Conservation (phyloP, 371 early-diverging fungal species). For the Apophysomyces ossiformis region DNA sequence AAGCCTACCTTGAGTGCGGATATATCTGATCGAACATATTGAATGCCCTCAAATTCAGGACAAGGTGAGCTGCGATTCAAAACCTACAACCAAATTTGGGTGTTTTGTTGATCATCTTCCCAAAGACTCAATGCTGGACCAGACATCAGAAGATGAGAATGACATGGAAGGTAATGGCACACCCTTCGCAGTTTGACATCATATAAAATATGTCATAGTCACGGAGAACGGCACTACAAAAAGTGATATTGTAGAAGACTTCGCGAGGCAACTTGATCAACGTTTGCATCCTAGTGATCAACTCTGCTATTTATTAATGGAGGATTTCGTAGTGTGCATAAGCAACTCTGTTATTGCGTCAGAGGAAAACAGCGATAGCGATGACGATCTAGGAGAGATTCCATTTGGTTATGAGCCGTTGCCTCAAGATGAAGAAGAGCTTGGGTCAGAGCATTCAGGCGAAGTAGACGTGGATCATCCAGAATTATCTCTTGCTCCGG, state of each 20-base stretch:
- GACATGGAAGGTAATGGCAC: too few species aligned
- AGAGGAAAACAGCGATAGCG: slow-evolving; percentile 8
- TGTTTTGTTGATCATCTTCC: too few species aligned
- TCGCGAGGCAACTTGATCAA: slow-evolving; percentile 42
- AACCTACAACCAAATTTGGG: too few species aligned
- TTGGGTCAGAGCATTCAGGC: not conserved
- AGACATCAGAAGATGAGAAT: too few species aligned
- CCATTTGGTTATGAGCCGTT: slow-evolving; percentile 34
- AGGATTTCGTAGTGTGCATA: slow-evolving; percentile 23
- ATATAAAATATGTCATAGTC: not conserved
- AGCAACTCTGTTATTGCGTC: not conserved
- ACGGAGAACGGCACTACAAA: not conserved
- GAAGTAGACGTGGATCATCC: slow-evolving; percentile 28
- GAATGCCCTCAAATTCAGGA: too few species aligned
- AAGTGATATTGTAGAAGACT: slow-evolving; percentile 39
- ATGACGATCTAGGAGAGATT: slow-evolving; percentile 18
- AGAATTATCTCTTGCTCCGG: slow-evolving; percentile 14
- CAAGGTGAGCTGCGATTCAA: too few species aligned
- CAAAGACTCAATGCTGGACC: too few species aligned
- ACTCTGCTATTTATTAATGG: not conserved
- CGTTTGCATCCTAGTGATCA: slow-evolving; percentile 19
- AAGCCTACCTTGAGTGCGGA: too few species aligned
- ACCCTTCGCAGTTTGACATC: too few species aligned
- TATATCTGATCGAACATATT: too few species aligned
- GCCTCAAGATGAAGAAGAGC: slow-evolving; percentile 37